Percentiles rank a stretch among this genome's conserved stretches.
These are phyloP conservation scores for Colletotrichum lentis DNA, from an alignment of 2,329 filamentous ascomycete species.

Conservation along the genomic window DNA sequence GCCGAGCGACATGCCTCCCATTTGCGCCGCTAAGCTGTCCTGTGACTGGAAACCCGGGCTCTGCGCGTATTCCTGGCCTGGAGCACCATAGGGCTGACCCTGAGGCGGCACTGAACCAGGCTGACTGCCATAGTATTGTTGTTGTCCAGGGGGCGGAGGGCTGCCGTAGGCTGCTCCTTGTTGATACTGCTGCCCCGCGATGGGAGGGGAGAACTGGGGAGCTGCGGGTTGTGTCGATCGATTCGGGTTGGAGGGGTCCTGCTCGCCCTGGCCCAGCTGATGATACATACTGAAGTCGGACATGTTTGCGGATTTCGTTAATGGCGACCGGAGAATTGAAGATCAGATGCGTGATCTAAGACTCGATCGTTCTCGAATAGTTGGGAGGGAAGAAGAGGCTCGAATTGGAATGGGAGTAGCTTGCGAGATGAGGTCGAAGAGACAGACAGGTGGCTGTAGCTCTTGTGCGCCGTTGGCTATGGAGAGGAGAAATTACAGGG, in stretches of 20 bases:
- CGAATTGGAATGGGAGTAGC: conserved; percentile 15
- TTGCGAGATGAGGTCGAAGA: conserved; percentile 11
- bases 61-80: conserved; percentile 45
- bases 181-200: conserved; percentile 64
- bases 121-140: conserved; percentile 53
- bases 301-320: conserved; percentile 50
- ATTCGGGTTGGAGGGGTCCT: conserved; percentile 64
- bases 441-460: conserved; percentile 6
- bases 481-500: not conserved
- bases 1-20: conserved; percentile 78
- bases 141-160: conserved; percentile 49
- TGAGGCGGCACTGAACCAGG: conserved; percentile 46
- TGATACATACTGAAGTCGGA: conserved; percentile 65
- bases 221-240: conserved; percentile 59
- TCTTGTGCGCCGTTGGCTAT: conserved; percentile 22
- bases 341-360: not conserved
- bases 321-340: not conserved
- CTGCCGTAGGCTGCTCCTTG: conserved; percentile 53
- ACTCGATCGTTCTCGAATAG: not conserved
- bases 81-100: conserved; percentile 45
- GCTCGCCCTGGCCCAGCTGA: conserved; percentile 64
- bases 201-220: conserved; percentile 65
- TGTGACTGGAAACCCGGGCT: conserved; percentile 51
- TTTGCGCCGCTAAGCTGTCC: conserved; percentile 70
- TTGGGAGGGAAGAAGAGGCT: not conserved